Base-by-base conservation (phyloP, 1,284 basidiomycete genomes). In the Cryptococcus sp. region DNA sequence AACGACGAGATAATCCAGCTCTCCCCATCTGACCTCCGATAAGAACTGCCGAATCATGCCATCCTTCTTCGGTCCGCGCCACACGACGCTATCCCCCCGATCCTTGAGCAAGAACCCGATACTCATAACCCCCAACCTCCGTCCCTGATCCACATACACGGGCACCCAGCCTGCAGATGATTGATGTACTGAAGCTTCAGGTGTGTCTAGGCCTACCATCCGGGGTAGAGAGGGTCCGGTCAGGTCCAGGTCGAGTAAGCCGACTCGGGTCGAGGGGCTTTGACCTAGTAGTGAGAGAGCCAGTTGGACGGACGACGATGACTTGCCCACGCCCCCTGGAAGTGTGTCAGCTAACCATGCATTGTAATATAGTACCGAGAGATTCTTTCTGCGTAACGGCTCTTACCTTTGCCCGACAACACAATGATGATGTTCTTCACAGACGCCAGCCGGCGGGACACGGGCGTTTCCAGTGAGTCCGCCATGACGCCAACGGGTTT, bases 21-120 rank as follows among this genome's bases (percentile, higher is more conserved):
- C 88, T 51, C 93, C 95, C 96, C 96, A 99, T 61, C 93, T 81
- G 13, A 99, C 96, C 71, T 99, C 94, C 67, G 87, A 88, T 73
- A 99, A 79, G 75, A 99, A 99, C 81, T 99, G 96, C 69, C 93
- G 83, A 70, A 99, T 98, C 96, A 99, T 99, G 49, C 92, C 96
- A 71, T 97, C 97, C 85, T 99, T 99, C 84, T 99, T 99, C 39
- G 96, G 96, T 0, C 96, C 96, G 66, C 96, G 82, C 96, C 96
- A 99, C 0, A 99, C 91, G 40, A 99, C 93, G 16, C 88, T 90
- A 73, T 97, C 94, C 52, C 90, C 90, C 70, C 88, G 88, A 70
- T 87, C 88, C 78, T 91, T 90, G 61, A 99, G 79, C 68, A 99
- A 79, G 75, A 99, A 98, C 3, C 93, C 96, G 15, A 99, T 94